These are phyloP conservation scores for Quercus lobata DNA, from an alignment of 331 rosid species.

Conservation along the genomic window DNA sequence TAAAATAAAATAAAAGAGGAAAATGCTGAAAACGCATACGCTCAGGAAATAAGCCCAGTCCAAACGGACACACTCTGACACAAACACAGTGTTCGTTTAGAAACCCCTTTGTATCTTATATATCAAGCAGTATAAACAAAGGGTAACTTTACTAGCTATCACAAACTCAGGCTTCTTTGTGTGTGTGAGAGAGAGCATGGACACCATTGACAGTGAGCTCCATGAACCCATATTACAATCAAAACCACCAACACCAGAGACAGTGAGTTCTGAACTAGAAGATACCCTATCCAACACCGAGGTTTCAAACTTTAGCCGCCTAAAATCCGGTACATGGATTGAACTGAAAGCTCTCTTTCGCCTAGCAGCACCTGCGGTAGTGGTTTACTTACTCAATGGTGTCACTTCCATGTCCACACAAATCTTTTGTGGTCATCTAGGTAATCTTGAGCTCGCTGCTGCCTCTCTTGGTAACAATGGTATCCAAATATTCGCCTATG, in stretches of 20 bases:
- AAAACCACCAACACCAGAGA: conserved; percentile 1
- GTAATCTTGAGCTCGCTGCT: conserved; percentile 73
- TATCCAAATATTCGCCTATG: conserved; percentile 63
- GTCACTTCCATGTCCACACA: conserved; percentile 50
- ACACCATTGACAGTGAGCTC: neutral
- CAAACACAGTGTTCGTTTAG: too few relatives aligned
- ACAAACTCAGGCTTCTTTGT: too few relatives aligned
- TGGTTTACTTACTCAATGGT: conserved; percentile 63
- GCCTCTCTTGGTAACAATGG: conserved; percentile 75
- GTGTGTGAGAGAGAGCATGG: conserved; percentile 7
- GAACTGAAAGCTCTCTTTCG: conserved; percentile 40
- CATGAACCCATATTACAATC: conserved; percentile 10
- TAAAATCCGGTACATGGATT: conserved; percentile 40
- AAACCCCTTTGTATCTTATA: neutral
- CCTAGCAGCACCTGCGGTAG: conserved; percentile 64
- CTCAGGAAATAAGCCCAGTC: too few relatives aligned
- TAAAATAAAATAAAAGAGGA: too few relatives aligned
- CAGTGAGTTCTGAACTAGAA: conserved; percentile 40
- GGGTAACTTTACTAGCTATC: too few relatives aligned
- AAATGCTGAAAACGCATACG: too few relatives aligned
- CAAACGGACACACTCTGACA: too few relatives aligned
- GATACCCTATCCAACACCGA: conserved; percentile 31
- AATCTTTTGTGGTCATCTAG: conserved; percentile 74
- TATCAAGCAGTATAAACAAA: too few relatives aligned
- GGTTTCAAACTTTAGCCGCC: conserved; percentile 19